These are phyloP conservation scores for Neopestalotiopsis sp. DNA, from an alignment of 2,329 filamentous ascomycete species.

Conservation along the genomic window DNA sequence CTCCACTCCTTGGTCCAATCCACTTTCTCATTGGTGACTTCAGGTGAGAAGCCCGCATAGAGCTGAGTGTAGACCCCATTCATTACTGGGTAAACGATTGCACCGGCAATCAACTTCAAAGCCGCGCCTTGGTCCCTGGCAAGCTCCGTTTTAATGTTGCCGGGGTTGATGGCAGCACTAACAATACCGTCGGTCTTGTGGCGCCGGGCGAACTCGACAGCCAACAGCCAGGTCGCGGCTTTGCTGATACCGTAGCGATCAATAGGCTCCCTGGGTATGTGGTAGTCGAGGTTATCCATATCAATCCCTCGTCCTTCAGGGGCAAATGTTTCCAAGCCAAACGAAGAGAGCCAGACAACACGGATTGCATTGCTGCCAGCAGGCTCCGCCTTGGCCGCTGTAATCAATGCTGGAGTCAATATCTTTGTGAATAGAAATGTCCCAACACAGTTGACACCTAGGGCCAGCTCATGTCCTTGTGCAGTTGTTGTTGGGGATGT, in stretches of 20 bases:
- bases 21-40: conserved; percentile 8
- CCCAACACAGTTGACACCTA: conserved; percentile 57
- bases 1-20: conserved; percentile 13
- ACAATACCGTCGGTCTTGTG: conserved; percentile 12
- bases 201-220: conserved; percentile 10
- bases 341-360: conserved; percentile 32
- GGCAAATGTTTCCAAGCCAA: conserved; percentile 18
- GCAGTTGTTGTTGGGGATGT: conserved; percentile 33
- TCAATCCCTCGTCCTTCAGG: conserved; percentile 22
- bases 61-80: conserved; percentile 11
- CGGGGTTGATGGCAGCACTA: conserved; percentile 12
- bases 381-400: conserved; percentile 21
- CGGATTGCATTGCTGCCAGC: conserved; percentile 20
- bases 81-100: conserved; percentile 1
- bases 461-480: conserved; percentile 55
- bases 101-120: neutral
- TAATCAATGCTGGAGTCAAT: conserved; percentile 27
- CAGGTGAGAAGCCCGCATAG: conserved; percentile 12
- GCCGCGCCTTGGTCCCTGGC: conserved; percentile 5
- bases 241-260: conserved; percentile 23
- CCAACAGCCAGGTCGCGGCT: conserved; percentile 1
- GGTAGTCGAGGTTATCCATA: conserved; percentile 26
- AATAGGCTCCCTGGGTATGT: conserved; percentile 7
- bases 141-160: conserved; percentile 10
- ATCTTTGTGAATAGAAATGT: conserved; percentile 50